phyloP scores from a whole-genome alignment of 306 rosid genomes.

The Trifolium pratense region DNA sequence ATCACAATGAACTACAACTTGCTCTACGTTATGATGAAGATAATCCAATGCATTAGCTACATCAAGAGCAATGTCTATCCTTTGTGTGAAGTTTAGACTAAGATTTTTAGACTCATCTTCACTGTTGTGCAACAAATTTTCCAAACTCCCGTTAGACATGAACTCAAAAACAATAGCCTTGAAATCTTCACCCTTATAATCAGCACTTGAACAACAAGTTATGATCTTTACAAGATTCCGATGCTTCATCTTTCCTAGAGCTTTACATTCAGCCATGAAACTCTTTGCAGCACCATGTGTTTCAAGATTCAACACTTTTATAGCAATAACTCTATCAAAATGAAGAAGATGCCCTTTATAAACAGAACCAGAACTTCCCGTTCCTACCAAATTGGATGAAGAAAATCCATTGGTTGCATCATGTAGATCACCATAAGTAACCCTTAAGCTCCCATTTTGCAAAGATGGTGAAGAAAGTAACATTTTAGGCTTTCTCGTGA shows the following conservation, averaged over 20 bases:
- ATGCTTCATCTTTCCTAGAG: constrained; percentile 38
- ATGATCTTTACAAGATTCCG: constrained; percentile 44
- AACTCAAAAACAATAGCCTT: constrained; percentile 49
- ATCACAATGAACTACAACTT: constrained; percentile 48
- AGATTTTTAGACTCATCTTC: not conserved
- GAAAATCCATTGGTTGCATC: constrained; percentile 6
- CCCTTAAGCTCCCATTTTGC: not conserved
- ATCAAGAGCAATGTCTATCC: constrained; percentile 45
- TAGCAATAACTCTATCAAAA: constrained; percentile 1
- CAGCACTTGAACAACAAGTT: constrained; percentile 45
- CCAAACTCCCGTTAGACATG: constrained; percentile 52
- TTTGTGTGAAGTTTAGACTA: constrained; percentile 3
- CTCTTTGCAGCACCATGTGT: constrained; percentile 44
- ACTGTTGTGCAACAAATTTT: constrained; percentile 28
- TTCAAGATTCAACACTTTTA: constrained; percentile 49
- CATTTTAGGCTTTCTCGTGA: not conserved
- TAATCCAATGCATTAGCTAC: constrained; percentile 53
- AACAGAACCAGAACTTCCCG: constrained; percentile 48
- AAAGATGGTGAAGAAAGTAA: not conserved
- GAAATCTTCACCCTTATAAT: constrained; percentile 42
- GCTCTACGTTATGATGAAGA: constrained; percentile 43
- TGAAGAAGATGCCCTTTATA: constrained; percentile 4
- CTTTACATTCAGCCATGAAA: constrained; percentile 43
- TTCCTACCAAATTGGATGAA: not conserved
- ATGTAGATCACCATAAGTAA: not conserved